Evolutionary conservation across 306 rosid genomes (phyloP).

Genomic region (Prunus mume): DNA sequence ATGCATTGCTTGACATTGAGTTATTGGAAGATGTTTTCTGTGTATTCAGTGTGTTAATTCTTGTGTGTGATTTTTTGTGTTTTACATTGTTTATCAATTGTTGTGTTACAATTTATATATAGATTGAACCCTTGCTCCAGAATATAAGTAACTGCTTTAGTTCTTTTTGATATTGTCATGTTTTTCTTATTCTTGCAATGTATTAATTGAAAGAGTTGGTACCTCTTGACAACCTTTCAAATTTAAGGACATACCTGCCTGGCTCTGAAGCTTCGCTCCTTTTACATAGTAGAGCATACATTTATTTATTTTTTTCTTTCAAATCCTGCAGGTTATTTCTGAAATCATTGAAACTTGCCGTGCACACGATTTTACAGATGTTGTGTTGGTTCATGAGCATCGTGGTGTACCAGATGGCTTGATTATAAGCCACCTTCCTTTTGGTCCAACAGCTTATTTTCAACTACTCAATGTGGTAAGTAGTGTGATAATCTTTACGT

Average conservation of each 20-base stretch:
- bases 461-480: constrained; percentile 84
- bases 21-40: not conserved
- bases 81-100: not conserved
- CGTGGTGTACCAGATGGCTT: constrained; percentile 95
- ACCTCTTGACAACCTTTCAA: not conserved
- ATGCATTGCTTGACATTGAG: not conserved
- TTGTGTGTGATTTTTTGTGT: not conserved
- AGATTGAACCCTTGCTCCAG: not conserved
- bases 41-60: not conserved
- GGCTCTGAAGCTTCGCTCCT: not conserved
- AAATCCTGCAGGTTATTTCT: constrained; percentile 63
- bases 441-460: constrained; percentile 95
- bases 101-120: not conserved
- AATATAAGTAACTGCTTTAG: not conserved
- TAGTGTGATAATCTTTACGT: constrained; percentile 7
- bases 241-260: not conserved
- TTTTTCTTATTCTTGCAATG: not conserved
- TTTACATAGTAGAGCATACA: not conserved
- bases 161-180: no score
- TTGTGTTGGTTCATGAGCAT: constrained; percentile 87
- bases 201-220: not conserved
- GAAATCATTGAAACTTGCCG: constrained; percentile 90
- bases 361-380: constrained; percentile 80
- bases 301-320: not conserved
- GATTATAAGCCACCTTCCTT: constrained; percentile 79